phyloP scores from a whole-genome alignment of 2,329 filamentous ascomycete genomes.

The Cladosporium halotolerans region DNA sequence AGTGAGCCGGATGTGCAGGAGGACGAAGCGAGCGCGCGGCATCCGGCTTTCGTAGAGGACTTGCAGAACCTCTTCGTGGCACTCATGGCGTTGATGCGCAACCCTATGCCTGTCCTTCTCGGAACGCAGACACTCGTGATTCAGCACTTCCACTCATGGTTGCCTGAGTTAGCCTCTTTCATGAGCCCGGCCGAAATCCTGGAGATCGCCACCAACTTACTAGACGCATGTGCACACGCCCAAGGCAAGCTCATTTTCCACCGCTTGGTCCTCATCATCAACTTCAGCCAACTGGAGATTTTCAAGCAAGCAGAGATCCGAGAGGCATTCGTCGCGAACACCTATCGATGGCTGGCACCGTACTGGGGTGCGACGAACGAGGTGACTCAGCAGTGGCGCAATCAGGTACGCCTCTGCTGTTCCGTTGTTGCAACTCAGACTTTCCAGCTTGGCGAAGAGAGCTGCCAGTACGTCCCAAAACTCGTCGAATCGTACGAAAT shows the following conservation, averaged over 20 bases:
- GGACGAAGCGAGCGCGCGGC: constrained; percentile 59
- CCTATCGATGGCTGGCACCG: constrained; percentile 81
- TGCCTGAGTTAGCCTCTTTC: constrained; percentile 78
- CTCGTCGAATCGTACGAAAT: constrained; percentile 83
- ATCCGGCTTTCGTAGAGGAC: constrained; percentile 73
- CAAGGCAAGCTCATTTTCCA: constrained; percentile 89
- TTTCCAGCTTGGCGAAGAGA: constrained; percentile 68
- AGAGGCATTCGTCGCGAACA: constrained; percentile 53
- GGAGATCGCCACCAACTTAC: constrained; percentile 85
- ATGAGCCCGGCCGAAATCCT: constrained; percentile 79
- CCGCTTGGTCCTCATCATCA: constrained; percentile 86
- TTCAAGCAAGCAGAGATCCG: constrained; percentile 75
- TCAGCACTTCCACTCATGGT: constrained; percentile 94
- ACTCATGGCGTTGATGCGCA: constrained; percentile 83
- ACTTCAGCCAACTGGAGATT: constrained; percentile 75
- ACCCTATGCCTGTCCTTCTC: constrained; percentile 74
- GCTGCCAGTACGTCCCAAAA: constrained; percentile 84
- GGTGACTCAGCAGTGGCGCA: constrained; percentile 79
- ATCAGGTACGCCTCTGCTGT: constrained; percentile 89
- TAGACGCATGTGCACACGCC: constrained; percentile 81
- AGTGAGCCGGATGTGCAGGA: constrained; percentile 8
- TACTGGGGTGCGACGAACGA: constrained; percentile 78
- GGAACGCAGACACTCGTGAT: constrained; percentile 93
- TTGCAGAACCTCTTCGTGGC: constrained; percentile 83
- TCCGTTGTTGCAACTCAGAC: constrained; percentile 84